Evolutionary conservation across 345 rosid genomes (phyloP).

Genomic region (Pugionium cornutum): DNA sequence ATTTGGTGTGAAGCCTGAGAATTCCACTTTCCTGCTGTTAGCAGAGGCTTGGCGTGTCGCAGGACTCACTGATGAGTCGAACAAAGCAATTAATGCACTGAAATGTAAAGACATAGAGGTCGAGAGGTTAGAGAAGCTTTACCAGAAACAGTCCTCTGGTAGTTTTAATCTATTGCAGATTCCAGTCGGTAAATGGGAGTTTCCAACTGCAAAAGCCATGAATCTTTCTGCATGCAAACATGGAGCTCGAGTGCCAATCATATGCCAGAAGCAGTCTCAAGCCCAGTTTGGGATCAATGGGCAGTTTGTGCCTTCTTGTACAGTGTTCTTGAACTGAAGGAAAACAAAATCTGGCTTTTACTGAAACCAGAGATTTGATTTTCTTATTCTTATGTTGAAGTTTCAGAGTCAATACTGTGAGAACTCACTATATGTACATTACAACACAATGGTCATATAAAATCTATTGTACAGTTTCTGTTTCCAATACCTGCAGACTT

Average conservation of each 20-base stretch:
- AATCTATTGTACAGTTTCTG: slow-evolving; percentile 17
- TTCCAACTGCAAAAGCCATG: slow-evolving; percentile 44
- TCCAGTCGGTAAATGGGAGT: slow-evolving; percentile 41
- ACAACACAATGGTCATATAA: slow-evolving; percentile 17
- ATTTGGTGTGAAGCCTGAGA: slow-evolving; percentile 53
- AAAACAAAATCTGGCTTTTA: slow-evolving; percentile 9
- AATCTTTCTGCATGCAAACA: slow-evolving; percentile 52
- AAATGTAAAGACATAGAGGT: slow-evolving; percentile 44
- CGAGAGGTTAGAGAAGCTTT: slow-evolving; percentile 48
- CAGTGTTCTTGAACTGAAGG: slow-evolving; percentile 53
- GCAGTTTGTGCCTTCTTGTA: slow-evolving; percentile 56
- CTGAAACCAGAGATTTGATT: slow-evolving; percentile 27
- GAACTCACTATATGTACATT: slow-evolving; percentile 32
- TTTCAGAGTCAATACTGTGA: slow-evolving; percentile 26
- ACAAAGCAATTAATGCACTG: slow-evolving; percentile 40
- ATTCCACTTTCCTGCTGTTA: slow-evolving; percentile 50
- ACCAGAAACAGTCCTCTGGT: slow-evolving; percentile 45
- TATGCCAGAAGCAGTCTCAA: slow-evolving; percentile 60
- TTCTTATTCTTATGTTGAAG: slow-evolving; percentile 10
- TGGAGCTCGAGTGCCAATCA: slow-evolving; percentile 49
- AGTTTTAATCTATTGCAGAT: slow-evolving; percentile 41
- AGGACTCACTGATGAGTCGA: slow-evolving; percentile 58
- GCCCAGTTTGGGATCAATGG: slow-evolving; percentile 48
- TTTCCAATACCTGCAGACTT: slow-evolving; percentile 17
- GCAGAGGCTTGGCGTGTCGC: slow-evolving; percentile 60